Evolutionary conservation across 2,329 filamentous ascomycete species (phyloP), one percentile per base, ranked within the genome.

Genomic region (Botrytis elliptica): DNA sequence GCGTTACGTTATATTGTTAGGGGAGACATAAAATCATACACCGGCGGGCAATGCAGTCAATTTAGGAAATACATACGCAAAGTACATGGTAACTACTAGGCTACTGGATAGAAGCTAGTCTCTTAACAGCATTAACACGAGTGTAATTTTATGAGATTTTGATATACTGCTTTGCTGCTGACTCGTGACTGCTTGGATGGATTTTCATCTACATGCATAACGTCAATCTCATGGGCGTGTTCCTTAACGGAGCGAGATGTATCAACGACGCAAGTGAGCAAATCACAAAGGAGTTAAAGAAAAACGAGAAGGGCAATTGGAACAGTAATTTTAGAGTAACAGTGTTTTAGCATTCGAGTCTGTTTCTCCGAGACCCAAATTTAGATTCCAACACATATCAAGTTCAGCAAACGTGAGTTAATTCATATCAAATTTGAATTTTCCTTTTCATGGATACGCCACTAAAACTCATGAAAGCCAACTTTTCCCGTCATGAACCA

Each of bases 371-470:
- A 9, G 14, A 5, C 38, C 25, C 25, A 7, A n/a, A 10, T 14
- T 40, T 16, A n/a, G 8, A 67, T 2, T 3, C 14, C 20, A 3
- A 18, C 36, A 38, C 29, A 52, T 5, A n/a, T 62, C 59, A 62
- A 40, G 3, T 25, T n/a, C 44, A 40, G 4, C 33, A 55, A 36
- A 8, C 20, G 36, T 16, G 16, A 40, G n/a, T 22, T 57, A 16
- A 42, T 10, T 55, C 33, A 29, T 33, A 33, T 18, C 66, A 42
- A 16, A 57, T 42, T 29, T 59, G n/a, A 29, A 57, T 57, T 57
- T 59, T 69, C 66, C 49, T 57, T 20, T 6, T 57, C 66, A 69
- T 57, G 36, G 40, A 42, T 69, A 44, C 49, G 66, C 66, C 49
- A 57, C 66, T 22, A 33, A 59, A 57, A 42, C 36, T 69, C 36